phyloP scores from a whole-genome alignment of 1,139 yeast species.

The Citeromyces hawaiiensis region DNA sequence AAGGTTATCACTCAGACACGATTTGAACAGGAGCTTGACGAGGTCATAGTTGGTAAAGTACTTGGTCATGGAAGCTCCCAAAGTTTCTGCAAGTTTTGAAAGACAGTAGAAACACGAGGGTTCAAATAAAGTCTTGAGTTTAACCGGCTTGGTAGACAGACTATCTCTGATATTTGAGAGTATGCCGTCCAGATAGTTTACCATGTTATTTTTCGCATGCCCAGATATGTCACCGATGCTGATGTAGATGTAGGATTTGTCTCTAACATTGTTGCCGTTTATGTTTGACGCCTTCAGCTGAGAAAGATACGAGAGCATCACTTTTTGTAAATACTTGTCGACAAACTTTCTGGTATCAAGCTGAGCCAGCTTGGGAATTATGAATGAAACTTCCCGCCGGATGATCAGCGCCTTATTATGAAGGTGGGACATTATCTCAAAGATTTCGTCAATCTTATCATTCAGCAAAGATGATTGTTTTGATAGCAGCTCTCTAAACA shows the following conservation, averaged over 20 bases:
- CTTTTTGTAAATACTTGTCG: constrained; percentile 67
- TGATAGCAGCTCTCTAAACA: constrained; percentile 66
- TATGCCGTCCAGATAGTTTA: constrained; percentile 79
- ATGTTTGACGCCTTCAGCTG: constrained; percentile 44
- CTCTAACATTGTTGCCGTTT: constrained; percentile 29
- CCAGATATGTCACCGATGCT: constrained; percentile 79
- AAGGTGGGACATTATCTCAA: constrained; percentile 61
- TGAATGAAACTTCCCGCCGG: constrained; percentile 70
- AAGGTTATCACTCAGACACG: constrained; percentile 73
- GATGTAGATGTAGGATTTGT: constrained; percentile 64
- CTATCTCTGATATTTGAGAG: constrained; percentile 78
- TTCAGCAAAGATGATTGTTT: constrained; percentile 55
- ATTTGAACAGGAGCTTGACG: constrained; percentile 65
- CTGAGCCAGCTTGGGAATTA: constrained; percentile 71
- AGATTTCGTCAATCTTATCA: constrained; percentile 64
- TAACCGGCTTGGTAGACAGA: constrained; percentile 49
- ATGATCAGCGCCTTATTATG: constrained; percentile 67
- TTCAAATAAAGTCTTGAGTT: constrained; percentile 60
- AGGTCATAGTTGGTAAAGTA: constrained; percentile 68
- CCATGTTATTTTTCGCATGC: constrained; percentile 78
- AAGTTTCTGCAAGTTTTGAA: constrained; percentile 75
- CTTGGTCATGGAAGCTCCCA: constrained; percentile 91
- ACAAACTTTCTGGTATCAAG: constrained; percentile 72
- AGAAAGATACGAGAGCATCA: constrained; percentile 63
- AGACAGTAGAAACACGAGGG: constrained; percentile 85